Evolutionary conservation across 202 grass and related monocot species (phyloP).

Genomic region (Musa balbisiana): DNA sequence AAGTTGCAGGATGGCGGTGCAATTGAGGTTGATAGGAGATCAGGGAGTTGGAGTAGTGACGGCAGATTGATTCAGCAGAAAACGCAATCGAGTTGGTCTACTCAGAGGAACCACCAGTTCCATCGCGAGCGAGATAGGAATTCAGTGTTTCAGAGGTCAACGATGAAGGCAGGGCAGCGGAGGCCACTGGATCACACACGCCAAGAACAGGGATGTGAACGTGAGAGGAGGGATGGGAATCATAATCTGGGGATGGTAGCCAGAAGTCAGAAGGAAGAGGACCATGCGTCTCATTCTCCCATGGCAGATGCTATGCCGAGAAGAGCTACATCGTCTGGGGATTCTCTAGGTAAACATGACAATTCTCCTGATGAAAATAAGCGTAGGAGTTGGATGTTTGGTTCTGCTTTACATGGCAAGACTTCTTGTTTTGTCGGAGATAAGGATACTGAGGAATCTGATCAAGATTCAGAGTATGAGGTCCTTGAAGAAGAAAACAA

Average conservation of each 20-base stretch:
- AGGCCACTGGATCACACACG: neutral
- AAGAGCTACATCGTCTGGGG: neutral
- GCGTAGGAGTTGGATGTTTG: neutral
- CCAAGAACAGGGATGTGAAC: neutral
- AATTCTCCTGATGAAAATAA: neutral
- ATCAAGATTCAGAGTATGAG: constrained; percentile 11
- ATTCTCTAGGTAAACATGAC: neutral
- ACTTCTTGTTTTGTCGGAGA: neutral
- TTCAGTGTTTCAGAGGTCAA: neutral
- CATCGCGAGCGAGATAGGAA: neutral
- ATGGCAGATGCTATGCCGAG: neutral
- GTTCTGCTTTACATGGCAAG: neutral
- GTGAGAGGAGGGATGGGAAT: neutral
- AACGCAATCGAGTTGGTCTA: neutral
- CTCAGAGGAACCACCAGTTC: neutral
- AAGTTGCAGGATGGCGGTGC: neutral
- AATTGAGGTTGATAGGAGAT: neutral
- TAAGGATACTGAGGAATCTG: neutral
- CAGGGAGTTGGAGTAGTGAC: neutral
- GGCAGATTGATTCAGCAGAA: neutral
- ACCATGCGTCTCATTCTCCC: neutral
- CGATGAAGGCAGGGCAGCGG: neutral
- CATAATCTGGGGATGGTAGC: neutral
- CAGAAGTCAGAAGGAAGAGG: neutral
- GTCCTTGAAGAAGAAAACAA: neutral